These are phyloP conservation scores for Fusarium nurragi DNA, from an alignment of 2,329 filamentous ascomycete species.

Conservation along the genomic window DNA sequence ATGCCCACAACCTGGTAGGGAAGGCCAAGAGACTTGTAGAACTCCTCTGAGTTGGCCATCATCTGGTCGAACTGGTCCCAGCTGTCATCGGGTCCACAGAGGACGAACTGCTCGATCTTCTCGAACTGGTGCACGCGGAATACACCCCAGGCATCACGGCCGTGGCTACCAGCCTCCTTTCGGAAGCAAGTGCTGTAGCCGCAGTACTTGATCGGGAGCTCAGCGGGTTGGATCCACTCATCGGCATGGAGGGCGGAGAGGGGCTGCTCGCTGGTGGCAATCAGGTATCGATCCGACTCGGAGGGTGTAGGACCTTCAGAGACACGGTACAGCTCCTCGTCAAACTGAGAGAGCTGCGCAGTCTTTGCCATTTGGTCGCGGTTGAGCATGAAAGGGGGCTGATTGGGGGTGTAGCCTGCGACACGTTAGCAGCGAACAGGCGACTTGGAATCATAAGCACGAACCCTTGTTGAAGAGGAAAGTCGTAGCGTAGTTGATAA, in stretches of 20 bases:
- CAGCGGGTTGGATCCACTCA: conserved; percentile 87
- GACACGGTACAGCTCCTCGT: conserved; percentile 98
- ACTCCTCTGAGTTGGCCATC: conserved; percentile 90
- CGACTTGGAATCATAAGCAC: neutral
- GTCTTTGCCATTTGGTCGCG: conserved; percentile 98
- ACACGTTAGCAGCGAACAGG: conserved; percentile 8
- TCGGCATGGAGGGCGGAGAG: conserved; percentile 92
- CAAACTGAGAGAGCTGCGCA: conserved; percentile 95
- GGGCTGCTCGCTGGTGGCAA: conserved; percentile 91
- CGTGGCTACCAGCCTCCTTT: conserved; percentile 87
- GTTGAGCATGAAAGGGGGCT: conserved; percentile 94
- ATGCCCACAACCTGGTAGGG: conserved; percentile 94
- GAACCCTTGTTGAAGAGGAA: conserved; percentile 66
- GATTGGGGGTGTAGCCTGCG: conserved; percentile 79
- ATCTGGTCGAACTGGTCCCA: conserved; percentile 95
- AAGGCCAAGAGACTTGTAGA: conserved; percentile 88
- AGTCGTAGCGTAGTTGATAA: conserved; percentile 94
- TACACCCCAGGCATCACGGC: conserved; percentile 95
- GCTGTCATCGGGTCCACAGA: conserved; percentile 86
- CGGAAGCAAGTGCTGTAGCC: conserved; percentile 96
- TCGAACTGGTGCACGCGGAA: conserved; percentile 99
- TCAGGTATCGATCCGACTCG: conserved; percentile 83
- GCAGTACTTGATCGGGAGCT: conserved; percentile 83
- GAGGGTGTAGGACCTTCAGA: conserved; percentile 85
- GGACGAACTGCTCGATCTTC: conserved; percentile 84